Base-by-base conservation (phyloP, 192 early-diverging fungal species). In the Backusella psychrophila region DNA sequence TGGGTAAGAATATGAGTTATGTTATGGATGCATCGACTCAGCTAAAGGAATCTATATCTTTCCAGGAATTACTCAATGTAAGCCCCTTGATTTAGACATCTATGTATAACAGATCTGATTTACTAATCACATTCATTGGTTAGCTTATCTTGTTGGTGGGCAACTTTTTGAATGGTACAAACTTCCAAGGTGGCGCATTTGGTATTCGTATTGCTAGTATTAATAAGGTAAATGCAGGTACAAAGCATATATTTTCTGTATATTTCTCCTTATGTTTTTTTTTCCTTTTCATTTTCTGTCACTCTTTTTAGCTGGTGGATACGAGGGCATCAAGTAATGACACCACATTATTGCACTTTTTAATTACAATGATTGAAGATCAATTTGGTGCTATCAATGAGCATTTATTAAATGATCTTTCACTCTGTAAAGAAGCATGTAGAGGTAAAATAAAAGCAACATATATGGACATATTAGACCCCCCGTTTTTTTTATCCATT, bases 161-260 rank as follows among this genome's bases (percentile, higher is more conserved):
- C 41, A 95, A 95, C 83, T 95, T 89, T 84, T 92, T 95, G 89
- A 95, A 95, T 73, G 91, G 92, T 0, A 85, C 85, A 1, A 88
- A 89, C 4, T 89, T 92, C 80, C 90, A 93, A 67, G 94, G 94
- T 38, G 93, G 92, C 7, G 94, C 94, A 2, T 94, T 92, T 84
- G 94, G 94, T 17, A 92, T 94, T 72, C 92, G 90, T 81, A 93
- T 94, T 81, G 86, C 89, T 7, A 93, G 93, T 86, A 91, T 95
- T 21, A 95, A 95, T 72, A 93, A 93, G 80, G 87, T 88, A 72
- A 39, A 15, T 33, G 33, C 33, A 19, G 39, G 11, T 38, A 6
- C 4, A 14, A 34, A 75, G 39, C 42, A 23, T 44, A 26, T 19
- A 12, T 23, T 21, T 56, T 49, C 39, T 56, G 33, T 29, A 39